A percentile compares a stretch with the other conserved stretches of the same genome.
Conservation (phyloP, 768 basidiomycete species). For the Suillus cothurnatus region DNA sequence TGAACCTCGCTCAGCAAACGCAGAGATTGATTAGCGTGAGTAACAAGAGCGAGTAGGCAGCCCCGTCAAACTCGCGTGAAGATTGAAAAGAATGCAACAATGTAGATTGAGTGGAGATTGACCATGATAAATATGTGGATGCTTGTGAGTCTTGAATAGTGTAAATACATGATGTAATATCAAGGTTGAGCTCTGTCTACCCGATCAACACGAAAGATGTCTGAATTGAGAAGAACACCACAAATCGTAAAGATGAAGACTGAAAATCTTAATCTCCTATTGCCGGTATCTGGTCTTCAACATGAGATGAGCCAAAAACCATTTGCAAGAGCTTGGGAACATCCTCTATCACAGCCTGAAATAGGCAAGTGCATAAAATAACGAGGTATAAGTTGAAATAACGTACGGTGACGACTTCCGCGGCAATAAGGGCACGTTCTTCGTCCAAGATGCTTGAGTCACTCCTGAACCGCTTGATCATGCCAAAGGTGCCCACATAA, state of each 20-base stretch:
- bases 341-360: slow-evolving; percentile 73
- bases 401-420: slow-evolving; percentile 89
- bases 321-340: slow-evolving; percentile 77
- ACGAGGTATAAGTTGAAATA: not conserved
- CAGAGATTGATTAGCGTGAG: slow-evolving; percentile 20
- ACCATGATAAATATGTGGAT: not conserved
- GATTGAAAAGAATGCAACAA: not conserved
- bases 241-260: not conserved
- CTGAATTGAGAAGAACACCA: not conserved
- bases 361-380: slow-evolving; percentile 4
- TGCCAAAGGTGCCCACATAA: slow-evolving; percentile 68
- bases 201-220: not conserved
- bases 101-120: slow-evolving; percentile 6
- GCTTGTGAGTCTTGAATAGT: not conserved
- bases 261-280: not conserved
- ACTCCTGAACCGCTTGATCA: slow-evolving; percentile 46
- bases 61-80: not conserved
- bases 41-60: not conserved
- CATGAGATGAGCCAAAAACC: slow-evolving; percentile 26
- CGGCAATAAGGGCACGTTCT: slow-evolving; percentile 89
- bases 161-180: not conserved
- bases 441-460: slow-evolving; percentile 75
- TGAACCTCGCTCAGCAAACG: slow-evolving; percentile 16
- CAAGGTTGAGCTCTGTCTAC: not conserved
- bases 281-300: slow-evolving; percentile 13